Evolutionary conservation across 345 rosid species (phyloP), one percentile per base, ranked within the genome.

Genomic region (Murraya paniculata): DNA sequence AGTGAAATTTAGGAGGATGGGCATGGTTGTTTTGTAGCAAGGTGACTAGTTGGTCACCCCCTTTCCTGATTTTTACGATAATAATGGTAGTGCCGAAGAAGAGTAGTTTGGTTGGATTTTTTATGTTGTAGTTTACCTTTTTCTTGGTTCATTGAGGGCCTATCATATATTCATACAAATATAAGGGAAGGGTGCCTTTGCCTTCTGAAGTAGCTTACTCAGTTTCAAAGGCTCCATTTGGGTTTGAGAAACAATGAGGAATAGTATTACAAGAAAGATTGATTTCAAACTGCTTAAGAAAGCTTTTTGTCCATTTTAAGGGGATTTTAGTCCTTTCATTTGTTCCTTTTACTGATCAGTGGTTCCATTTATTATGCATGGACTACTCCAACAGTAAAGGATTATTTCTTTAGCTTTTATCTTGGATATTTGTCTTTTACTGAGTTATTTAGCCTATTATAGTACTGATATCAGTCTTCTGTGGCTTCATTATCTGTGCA

Each of bases 401-500:
- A 21, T 35, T 6, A 33, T 31, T 30, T 27, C 38, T 28, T 9
- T 30, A 27, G 3, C 14, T 22, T 31, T 30, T 39, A 1, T 14
- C 7, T 53, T 35, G 36, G n/a, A 45, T 41, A 18, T 45, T 31
- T 22, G 1, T 41, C 22, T 30, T 64, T 48, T 64, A 3, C 62
- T 14, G 38, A 18, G 62, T 28, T 71, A 53, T 53, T n/a, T 24
- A 65, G 21, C 39, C 22, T 0, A 11, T 8, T 30, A 76, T 19
- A 35, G 1, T 58, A 13, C 57, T 78, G 41, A 71, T 79, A 16
- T 64, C 53, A 70, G 68, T 72, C 71, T 33, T 64, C 48, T n/a
- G 2, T 68, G 74, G 68, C 27, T 31, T 50, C 18, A 27, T 53
- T 66, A 35, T 69, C 59, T 78, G 64, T 80, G 67, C 64, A 27